A percentile compares a stretch with the other conserved stretches of the same genome.
Conservation (phyloP, 352 stramenopile species). For the Phytophthora podocarpi region DNA sequence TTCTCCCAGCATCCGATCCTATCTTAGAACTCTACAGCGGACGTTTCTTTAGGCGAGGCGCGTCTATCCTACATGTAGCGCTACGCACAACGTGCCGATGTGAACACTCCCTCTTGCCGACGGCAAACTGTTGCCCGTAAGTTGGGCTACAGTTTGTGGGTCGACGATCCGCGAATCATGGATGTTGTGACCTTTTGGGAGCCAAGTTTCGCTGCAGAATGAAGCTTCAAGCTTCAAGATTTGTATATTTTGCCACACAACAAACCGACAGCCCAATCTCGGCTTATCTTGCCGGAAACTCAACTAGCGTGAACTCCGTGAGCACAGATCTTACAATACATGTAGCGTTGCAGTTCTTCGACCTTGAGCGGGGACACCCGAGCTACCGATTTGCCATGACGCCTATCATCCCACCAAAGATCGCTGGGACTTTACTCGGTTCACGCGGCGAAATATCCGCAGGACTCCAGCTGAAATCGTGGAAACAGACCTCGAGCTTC, state of each 20-base stretch:
- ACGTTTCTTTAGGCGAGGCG: slow-evolving; percentile 25
- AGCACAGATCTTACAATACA: too few species aligned
- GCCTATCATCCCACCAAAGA: background rate
- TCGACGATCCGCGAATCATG: slow-evolving; percentile 5
- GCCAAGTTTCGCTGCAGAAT: background rate
- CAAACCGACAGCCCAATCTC: background rate
- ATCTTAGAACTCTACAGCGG: slow-evolving; percentile 31
- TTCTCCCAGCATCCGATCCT: slow-evolving; percentile 35
- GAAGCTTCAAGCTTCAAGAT: too few species aligned
- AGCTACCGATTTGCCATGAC: too few species aligned
- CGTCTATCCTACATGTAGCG: slow-evolving; percentile 24
- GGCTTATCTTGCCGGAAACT: too few species aligned
- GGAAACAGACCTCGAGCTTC: slow-evolving; percentile 11
- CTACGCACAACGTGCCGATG: background rate
- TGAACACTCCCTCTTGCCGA: background rate
- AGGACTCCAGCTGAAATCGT: slow-evolving; percentile 12
- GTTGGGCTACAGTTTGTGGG: background rate
- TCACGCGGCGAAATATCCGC: slow-evolving; percentile 23
- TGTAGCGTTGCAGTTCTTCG: slow-evolving; percentile 1
- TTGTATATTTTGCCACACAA: slow-evolving; percentile 1
- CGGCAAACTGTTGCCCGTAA: too few species aligned
- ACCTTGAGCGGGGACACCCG: background rate
- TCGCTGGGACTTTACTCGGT: background rate
- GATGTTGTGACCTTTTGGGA: slow-evolving; percentile 11
- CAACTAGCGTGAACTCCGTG: too few species aligned